Conservation (phyloP, 2,329 filamentous ascomycete species). For the Fusarium longipes region DNA sequence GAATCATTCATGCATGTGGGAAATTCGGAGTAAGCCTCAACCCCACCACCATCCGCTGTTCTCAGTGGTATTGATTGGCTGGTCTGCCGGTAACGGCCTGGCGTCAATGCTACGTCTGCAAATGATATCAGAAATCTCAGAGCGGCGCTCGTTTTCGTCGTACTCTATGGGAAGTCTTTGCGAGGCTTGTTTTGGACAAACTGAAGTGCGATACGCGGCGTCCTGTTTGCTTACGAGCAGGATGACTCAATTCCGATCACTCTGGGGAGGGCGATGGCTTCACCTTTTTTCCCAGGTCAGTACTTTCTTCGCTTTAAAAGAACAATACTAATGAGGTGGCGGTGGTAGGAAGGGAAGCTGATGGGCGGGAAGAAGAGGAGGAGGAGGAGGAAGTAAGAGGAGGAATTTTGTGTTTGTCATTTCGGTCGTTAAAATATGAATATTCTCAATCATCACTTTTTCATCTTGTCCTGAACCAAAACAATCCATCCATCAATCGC, state of each 20-base stretch:
- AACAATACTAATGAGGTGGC: constrained; percentile 45
- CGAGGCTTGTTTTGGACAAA: constrained; percentile 80
- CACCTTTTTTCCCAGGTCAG: constrained; percentile 51
- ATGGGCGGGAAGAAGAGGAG: background rate
- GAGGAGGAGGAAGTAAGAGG: background rate
- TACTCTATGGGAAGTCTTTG: constrained; percentile 88
- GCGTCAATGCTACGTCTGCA: constrained; percentile 84
- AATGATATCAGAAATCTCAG: constrained; percentile 94
- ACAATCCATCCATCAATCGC: constrained; percentile 3
- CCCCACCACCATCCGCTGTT: constrained; percentile 44
- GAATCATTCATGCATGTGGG: constrained; percentile 76
- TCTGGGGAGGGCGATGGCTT: constrained; percentile 80
- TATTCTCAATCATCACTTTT: constrained; percentile 20
- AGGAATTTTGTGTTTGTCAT: constrained; percentile 37
- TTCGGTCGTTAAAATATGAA: constrained; percentile 35
- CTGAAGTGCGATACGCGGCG: constrained; percentile 98
- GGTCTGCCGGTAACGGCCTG: constrained; percentile 87
- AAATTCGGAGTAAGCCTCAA: constrained; percentile 98
- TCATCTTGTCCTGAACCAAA: background rate
- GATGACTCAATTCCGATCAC: constrained; percentile 93
- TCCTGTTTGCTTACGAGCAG: constrained; percentile 52
- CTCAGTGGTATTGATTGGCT: constrained; percentile 38
- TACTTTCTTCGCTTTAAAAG: constrained; percentile 30
- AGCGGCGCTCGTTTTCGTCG: constrained; percentile 43
- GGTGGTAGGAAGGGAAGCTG: background rate